phyloP scores from a whole-genome alignment of 768 basidiomycete genomes.

The Amanita pseudoporphyria region DNA sequence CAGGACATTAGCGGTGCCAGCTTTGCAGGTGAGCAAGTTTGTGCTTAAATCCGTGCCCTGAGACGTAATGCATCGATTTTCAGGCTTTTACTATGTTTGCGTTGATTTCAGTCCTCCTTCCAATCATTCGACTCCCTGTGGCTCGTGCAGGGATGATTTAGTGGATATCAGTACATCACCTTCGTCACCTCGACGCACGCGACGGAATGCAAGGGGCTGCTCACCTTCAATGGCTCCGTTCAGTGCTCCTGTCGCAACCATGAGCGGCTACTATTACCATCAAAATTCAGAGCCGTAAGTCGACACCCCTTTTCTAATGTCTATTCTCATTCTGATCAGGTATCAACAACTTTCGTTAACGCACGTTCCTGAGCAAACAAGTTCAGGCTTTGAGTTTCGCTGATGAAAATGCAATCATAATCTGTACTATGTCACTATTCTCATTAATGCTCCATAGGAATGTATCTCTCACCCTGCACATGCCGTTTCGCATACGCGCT shows the following conservation, averaged over 20 bases:
- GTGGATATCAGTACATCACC: slow-evolving; percentile 21
- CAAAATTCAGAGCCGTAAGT: slow-evolving; percentile 88
- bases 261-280: slow-evolving; percentile 92
- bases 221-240: slow-evolving; percentile 41
- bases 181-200: slow-evolving; percentile 25
- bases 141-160: slow-evolving; percentile 9
- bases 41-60: background rate
- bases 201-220: slow-evolving; percentile 37
- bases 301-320: background rate
- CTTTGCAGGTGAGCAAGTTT: slow-evolving; percentile 72
- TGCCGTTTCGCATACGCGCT: background rate
- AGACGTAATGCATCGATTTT: slow-evolving; percentile 10
- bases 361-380: slow-evolving; percentile 66
- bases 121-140: background rate
- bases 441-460: slow-evolving; percentile 4
- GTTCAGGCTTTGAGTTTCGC: slow-evolving; percentile 82
- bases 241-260: slow-evolving; percentile 51
- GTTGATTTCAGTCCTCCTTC: slow-evolving; percentile 79
- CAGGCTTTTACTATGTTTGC: slow-evolving; percentile 93
- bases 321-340: slow-evolving; percentile 26
- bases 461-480: background rate
- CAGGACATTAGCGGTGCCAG: slow-evolving; percentile 92
- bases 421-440: slow-evolving; percentile 1
- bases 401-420: slow-evolving; percentile 23
- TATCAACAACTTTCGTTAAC: slow-evolving; percentile 84